These are phyloP conservation scores for Fraxinus platypoda DNA, from an alignment of 305 asterid species.

Conservation along the genomic window DNA sequence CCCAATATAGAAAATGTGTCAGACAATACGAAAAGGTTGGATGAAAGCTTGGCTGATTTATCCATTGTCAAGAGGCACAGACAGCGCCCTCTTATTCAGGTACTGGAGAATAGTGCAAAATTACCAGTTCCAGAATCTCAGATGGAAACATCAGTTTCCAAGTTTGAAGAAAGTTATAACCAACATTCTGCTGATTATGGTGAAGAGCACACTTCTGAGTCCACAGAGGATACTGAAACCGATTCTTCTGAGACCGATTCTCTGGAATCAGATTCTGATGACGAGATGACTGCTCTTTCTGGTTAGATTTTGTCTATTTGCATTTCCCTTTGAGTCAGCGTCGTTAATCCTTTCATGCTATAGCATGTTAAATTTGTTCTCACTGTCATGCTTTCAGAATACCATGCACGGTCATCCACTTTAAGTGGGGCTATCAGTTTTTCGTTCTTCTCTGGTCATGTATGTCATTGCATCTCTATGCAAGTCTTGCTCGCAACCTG, in stretches of 20 bases:
- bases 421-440: background rate
- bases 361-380: background rate
- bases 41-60: slow-evolving; percentile 31
- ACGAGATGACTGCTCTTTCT: slow-evolving; percentile 66
- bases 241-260: slow-evolving; percentile 90
- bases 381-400: background rate
- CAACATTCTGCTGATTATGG: slow-evolving; percentile 43
- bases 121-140: slow-evolving; percentile 26
- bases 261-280: slow-evolving; percentile 76
- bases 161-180: slow-evolving; percentile 43
- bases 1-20: slow-evolving; percentile 17
- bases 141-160: slow-evolving; percentile 50
- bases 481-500: background rate
- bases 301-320: slow-evolving; percentile 39
- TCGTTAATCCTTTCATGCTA: background rate
- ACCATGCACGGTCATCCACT: background rate
- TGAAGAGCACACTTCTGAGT: slow-evolving; percentile 61
- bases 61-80: slow-evolving; percentile 29
- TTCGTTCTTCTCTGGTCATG: background rate
- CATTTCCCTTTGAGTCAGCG: slow-evolving; percentile 5
- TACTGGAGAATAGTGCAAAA: slow-evolving; percentile 36
- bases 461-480: slow-evolving; percentile 6
- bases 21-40: slow-evolving; percentile 27
- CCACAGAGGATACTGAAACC: slow-evolving; percentile 90
- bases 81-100: slow-evolving; percentile 31